These are phyloP conservation scores for Cladosporium sp. DNA, from an alignment of 2,329 filamentous ascomycete genomes.

Conservation along the genomic window DNA sequence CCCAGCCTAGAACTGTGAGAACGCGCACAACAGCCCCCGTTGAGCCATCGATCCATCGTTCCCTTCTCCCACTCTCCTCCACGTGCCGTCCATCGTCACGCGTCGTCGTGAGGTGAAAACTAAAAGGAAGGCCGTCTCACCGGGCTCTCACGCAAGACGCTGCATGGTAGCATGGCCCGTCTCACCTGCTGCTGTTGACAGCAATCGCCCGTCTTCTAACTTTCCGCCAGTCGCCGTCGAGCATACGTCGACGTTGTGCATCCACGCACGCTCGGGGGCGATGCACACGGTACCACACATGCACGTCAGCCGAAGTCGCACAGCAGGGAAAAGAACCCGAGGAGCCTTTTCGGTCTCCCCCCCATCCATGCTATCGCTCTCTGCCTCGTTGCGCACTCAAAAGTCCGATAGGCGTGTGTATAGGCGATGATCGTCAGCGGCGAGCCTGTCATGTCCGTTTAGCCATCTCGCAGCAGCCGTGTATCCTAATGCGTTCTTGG, in stretches of 20 bases:
- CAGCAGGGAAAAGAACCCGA: slow-evolving; percentile 2
- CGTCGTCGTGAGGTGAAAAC: slow-evolving; percentile 1
- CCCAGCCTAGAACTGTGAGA: background rate
- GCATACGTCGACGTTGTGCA: background rate
- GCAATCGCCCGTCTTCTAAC: background rate
- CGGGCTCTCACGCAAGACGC: too few relatives aligned
- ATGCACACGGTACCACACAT: slow-evolving; percentile 2
- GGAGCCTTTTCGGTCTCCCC: background rate
- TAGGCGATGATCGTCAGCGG: background rate
- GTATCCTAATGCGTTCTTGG: background rate
- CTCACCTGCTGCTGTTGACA: too few relatives aligned
- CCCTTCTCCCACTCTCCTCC: slow-evolving; percentile 3
- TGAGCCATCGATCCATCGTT: background rate
- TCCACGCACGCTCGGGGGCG: background rate
- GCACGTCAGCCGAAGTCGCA: slow-evolving; percentile 12
- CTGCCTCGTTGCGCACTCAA: background rate
- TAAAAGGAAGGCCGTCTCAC: background rate
- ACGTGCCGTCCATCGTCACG: background rate
- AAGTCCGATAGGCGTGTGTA: slow-evolving; percentile 7
- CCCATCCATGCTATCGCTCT: background rate
- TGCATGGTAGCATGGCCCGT: background rate
- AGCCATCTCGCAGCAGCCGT: slow-evolving; percentile 1
- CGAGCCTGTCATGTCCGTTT: slow-evolving; percentile 3
- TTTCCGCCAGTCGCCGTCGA: slow-evolving; percentile 12
- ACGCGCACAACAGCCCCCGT: background rate